Conservation (phyloP, 768 basidiomycete species). For the Stropharia rugosoannulata region DNA sequence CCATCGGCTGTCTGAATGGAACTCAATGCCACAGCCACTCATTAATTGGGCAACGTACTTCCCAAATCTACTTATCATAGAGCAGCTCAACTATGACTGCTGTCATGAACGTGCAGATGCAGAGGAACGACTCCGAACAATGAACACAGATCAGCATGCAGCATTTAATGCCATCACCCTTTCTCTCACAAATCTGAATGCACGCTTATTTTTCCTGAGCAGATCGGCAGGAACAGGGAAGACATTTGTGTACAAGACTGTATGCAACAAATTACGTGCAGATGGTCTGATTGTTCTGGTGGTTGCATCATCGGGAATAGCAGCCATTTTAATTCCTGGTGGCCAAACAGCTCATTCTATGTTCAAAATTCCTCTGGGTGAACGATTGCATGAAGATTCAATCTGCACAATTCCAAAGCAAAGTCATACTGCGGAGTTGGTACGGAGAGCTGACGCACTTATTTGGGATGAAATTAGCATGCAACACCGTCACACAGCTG, state of each 20-base stretch:
- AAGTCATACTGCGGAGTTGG: conserved; percentile 20
- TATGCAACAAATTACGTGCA: conserved; percentile 27
- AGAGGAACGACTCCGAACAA: no score
- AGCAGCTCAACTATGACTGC: no score
- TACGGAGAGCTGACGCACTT: no score
- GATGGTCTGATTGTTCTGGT: conserved; percentile 38
- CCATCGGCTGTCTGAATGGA: conserved; percentile 22
- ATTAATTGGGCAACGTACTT: no score
- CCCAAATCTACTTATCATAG: no score
- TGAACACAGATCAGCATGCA: no score
- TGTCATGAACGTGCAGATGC: no score
- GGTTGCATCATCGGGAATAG: conserved; percentile 52
- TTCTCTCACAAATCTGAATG: no score
- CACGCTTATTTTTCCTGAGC: conserved; percentile 41
- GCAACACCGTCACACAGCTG: no score
- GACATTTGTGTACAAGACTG: conserved; percentile 40
- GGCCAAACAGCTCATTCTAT: conserved; percentile 47
- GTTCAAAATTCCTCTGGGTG: conserved; percentile 50
- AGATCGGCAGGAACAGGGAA: conserved; percentile 47
- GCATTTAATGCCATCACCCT: no score
- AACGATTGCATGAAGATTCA: conserved; percentile 22
- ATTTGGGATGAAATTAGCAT: no score
- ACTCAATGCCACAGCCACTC: conserved; percentile 31
- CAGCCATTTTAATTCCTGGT: conserved; percentile 41
- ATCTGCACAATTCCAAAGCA: conserved; percentile 32